These are phyloP conservation scores for Ogataea pilisensis DNA, from an alignment of 805 yeast genomes.

Conservation along the genomic window DNA sequence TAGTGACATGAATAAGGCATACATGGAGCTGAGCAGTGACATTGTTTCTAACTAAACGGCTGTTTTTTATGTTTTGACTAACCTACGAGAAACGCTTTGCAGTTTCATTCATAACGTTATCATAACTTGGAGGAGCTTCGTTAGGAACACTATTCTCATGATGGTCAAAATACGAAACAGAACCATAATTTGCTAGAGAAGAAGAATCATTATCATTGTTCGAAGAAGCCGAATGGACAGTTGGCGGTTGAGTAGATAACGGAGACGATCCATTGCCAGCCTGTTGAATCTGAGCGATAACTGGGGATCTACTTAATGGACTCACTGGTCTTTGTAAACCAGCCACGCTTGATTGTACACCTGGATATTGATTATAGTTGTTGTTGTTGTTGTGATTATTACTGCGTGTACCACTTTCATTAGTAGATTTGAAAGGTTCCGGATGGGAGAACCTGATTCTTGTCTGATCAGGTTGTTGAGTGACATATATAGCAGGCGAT, in stretches of 20 bases:
- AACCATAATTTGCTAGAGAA: too few species aligned
- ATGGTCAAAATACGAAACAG: constrained; percentile 6
- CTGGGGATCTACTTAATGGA: constrained; percentile 19
- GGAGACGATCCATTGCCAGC: not conserved
- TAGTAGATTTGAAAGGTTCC: constrained; percentile 31
- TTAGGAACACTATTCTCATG: constrained; percentile 15
- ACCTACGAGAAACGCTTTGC: constrained; percentile 22
- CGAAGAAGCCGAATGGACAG: constrained; percentile 1
- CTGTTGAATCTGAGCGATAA: constrained; percentile 1
- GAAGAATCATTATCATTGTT: too few species aligned
- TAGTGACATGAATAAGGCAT: too few species aligned
- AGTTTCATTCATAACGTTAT: constrained; percentile 33
- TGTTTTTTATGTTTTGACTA: too few species aligned
- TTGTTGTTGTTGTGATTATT: not conserved
- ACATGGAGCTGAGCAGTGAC: too few species aligned
- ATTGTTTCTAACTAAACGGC: too few species aligned
- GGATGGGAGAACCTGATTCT: constrained; percentile 28
- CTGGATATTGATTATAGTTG: not conserved
- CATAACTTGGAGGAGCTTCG: constrained; percentile 35
- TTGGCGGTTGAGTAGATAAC: constrained; percentile 3
- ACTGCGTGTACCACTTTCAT: too few species aligned
- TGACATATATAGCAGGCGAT: constrained; percentile 16
- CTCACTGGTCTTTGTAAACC: constrained; percentile 19
- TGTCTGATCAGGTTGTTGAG: constrained; percentile 26
- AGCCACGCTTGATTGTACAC: not conserved